Evolutionary conservation across 2,329 filamentous ascomycete species (phyloP).

Genomic region (Ceratocystis eucalypticola): DNA sequence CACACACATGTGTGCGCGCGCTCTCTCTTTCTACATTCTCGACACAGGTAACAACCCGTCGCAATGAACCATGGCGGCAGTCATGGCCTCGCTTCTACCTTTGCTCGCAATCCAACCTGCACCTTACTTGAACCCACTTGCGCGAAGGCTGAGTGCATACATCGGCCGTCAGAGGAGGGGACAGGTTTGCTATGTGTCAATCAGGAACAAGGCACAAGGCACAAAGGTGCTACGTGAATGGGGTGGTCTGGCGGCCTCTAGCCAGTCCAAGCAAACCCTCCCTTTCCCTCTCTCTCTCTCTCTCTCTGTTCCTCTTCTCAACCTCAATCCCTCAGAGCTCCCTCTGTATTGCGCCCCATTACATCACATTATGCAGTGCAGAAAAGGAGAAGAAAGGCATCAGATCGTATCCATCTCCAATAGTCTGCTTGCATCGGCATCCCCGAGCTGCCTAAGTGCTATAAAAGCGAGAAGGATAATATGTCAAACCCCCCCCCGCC

Average conservation of each 20-base stretch:
- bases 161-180: background rate
- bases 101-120: background rate
- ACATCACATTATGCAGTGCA: background rate
- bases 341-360: background rate
- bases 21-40: too few species aligned
- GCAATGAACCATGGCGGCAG: background rate
- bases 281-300: background rate
- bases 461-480: background rate
- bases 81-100: background rate
- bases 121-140: background rate
- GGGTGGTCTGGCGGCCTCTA: background rate
- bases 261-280: background rate
- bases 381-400: background rate
- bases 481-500: background rate
- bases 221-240: background rate
- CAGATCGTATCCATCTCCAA: background rate
- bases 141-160: slow-evolving; percentile 1
- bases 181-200: background rate
- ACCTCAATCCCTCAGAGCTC: background rate
- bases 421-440: background rate
- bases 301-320: background rate
- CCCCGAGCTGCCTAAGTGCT: background rate
- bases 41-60: too few species aligned
- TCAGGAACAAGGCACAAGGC: background rate
- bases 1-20: too few species aligned